phyloP scores from a whole-genome alignment of 352 stramenopile species.

The Globisporangium viniferum region DNA sequence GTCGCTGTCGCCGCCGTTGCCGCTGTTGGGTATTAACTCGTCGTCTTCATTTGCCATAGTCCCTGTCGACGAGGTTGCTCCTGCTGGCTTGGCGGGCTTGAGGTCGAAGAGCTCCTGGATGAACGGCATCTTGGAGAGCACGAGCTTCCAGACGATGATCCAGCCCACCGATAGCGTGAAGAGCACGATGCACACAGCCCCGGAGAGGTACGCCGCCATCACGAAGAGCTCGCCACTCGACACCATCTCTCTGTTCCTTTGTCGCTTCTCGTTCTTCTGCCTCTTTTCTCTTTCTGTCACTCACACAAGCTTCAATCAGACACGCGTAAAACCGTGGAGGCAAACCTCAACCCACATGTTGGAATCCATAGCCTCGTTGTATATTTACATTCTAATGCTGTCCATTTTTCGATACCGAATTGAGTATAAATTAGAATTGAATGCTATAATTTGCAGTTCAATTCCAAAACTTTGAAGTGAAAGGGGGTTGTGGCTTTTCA shows the following conservation, averaged over 20 bases:
- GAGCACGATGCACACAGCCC: conserved; percentile 79
- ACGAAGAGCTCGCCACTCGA: conserved; percentile 43
- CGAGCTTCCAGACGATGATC: conserved; percentile 84
- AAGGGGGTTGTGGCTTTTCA: background rate
- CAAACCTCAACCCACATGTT: background rate
- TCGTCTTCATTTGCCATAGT: conserved; percentile 9
- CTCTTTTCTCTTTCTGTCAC: background rate
- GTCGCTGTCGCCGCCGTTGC: background rate
- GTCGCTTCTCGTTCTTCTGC: background rate
- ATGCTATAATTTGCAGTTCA: background rate
- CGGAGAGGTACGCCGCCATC: conserved; percentile 66
- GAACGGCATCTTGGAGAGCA: conserved; percentile 82
- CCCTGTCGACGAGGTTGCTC: background rate
- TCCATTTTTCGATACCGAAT: background rate
- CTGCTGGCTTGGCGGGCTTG: conserved; percentile 49
- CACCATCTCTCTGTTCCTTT: background rate
- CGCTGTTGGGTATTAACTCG: conserved; percentile 6
- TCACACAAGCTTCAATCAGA: background rate
- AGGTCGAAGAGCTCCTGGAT: conserved; percentile 83
- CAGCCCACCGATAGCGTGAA: conserved; percentile 70
- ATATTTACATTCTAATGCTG: background rate
- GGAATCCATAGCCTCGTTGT: background rate
- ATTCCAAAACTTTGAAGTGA: background rate
- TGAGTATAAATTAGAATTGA: background rate
- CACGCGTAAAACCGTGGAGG: background rate